Evolutionary conservation across 345 rosid species (phyloP), one percentile per base, ranked within the genome.

Genomic region (Gossypium australe): DNA sequence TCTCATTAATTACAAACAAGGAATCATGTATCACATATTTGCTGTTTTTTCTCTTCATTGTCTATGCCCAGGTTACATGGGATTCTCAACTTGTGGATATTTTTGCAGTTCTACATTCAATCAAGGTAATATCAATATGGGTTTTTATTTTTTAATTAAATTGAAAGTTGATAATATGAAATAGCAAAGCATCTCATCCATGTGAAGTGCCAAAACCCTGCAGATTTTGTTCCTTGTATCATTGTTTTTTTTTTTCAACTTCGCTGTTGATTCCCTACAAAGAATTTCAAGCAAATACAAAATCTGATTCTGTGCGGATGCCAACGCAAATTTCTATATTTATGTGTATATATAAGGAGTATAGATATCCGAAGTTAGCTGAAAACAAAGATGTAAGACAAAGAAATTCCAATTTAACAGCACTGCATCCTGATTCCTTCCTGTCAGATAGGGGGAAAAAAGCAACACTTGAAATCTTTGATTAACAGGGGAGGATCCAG

Each of bases 331-430:
- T 53, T 70, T 70, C 72, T 58, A 29, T 22, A 57, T 20, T 7
- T 16, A 18, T 56, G 9, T 57, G 41, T 58, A 52, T 11, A 25
- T 27, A 17, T 53, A 17, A 17, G 73, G 85, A 78, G 49, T 76
- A 56, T 55, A 24, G 70, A 65, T 72, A 64, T 61, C 44, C 44
- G 18, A 61, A 60, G 14, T 29, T 34, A 34, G 67, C 22, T 62
- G 67, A 81, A 82, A 63, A 74, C 76, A 81, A 70, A 78, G 41
- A 72, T 72, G 65, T 1, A 75, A 71, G 83, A 75, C 82, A 78
- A 49, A 72, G 24, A 47, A 57, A 51, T 20, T 60, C 80, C 77
- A 70, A 45, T 2, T 65, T 14, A 72, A 29, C 74, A 77, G 56
- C 56, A 45, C 29, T 70, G 76, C 66, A 56, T 51, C n/a, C 22